phyloP scores from a whole-genome alignment of 768 basidiomycete genomes.

The Gloeophyllum trabeum region DNA sequence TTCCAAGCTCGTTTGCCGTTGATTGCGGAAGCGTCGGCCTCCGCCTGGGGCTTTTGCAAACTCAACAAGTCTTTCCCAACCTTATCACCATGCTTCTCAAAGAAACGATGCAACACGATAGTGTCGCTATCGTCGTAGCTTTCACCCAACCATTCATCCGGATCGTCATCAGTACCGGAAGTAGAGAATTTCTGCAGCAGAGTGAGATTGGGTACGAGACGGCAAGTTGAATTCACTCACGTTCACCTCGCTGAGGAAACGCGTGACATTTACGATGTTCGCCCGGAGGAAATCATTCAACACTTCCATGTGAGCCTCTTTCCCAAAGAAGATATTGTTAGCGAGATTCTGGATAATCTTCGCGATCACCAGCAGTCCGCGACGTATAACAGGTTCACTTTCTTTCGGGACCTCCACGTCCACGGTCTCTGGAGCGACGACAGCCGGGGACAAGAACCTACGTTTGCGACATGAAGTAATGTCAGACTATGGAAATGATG shows the following conservation, averaged over 20 bases:
- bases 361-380: conserved; percentile 77
- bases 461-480: background rate
- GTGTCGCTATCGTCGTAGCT: conserved; percentile 77
- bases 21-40: conserved; percentile 40
- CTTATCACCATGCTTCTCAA: conserved; percentile 77
- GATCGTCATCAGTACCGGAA: conserved; percentile 41
- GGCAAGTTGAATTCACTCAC: conserved; percentile 25
- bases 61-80: conserved; percentile 82
- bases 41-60: conserved; percentile 44
- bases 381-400: conserved; percentile 42
- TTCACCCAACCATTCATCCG: conserved; percentile 65
- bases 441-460: conserved; percentile 86
- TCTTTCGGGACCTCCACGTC: conserved; percentile 74
- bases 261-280: conserved; percentile 64
- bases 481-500: background rate
- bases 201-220: conserved; percentile 1
- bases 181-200: conserved; percentile 28
- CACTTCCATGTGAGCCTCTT: conserved; percentile 77
- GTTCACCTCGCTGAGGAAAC: conserved; percentile 67
- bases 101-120: conserved; percentile 75
- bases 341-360: conserved; percentile 91
- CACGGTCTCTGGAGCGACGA: conserved; percentile 76
- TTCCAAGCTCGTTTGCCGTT: conserved; percentile 82
- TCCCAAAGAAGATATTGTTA: conserved; percentile 90
- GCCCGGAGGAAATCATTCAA: conserved; percentile 65